Evolutionary conservation across 2,329 filamentous ascomycete genomes (phyloP).

Genomic region (Madurella fahalii): DNA sequence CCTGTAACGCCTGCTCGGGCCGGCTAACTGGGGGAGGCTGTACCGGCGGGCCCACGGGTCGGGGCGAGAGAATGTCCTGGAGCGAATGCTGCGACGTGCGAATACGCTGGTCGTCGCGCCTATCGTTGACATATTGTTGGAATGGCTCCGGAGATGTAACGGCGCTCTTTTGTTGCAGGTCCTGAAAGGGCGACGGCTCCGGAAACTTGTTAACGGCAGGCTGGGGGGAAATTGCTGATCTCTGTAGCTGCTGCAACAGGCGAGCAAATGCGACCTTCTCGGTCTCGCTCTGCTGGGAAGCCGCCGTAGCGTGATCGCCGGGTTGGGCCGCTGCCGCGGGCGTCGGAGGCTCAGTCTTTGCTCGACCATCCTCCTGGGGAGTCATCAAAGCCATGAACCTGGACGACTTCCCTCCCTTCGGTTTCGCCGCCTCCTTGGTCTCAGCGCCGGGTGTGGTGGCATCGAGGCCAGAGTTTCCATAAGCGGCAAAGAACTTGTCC

Average conservation of each 20-base stretch:
- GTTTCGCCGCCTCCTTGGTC: constrained; percentile 45
- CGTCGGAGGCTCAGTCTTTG: constrained; percentile 47
- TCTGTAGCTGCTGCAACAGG: constrained; percentile 76
- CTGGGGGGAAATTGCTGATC: constrained; percentile 39
- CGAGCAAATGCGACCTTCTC: constrained; percentile 85
- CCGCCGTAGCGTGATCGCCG: constrained; percentile 25
- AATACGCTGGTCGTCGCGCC: constrained; percentile 42
- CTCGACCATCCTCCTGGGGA: constrained; percentile 50
- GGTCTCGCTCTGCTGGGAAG: constrained; percentile 44
- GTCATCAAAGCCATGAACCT: constrained; percentile 81
- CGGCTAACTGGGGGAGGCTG: constrained; percentile 45
- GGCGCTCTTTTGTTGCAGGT: constrained; percentile 34
- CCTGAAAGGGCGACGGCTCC: constrained; percentile 18
- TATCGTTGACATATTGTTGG: constrained; percentile 44
- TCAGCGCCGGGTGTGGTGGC: constrained; percentile 38
- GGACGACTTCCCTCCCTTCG: constrained; percentile 67
- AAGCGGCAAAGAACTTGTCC: constrained; percentile 72
- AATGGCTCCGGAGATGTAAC: constrained; percentile 47
- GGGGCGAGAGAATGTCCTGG: constrained; percentile 52
- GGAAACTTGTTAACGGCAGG: constrained; percentile 21
- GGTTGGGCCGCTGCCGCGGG: constrained; percentile 32
- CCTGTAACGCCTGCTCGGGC: constrained; percentile 58
- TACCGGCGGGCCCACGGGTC: constrained; percentile 39
- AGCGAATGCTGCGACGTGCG: constrained; percentile 39
- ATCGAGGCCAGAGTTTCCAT: constrained; percentile 41